Percentiles rank a stretch among this genome's conserved stretches.
Conservation (phyloP, 2,329 filamentous ascomycete genomes). For the Cytospora mali region DNA sequence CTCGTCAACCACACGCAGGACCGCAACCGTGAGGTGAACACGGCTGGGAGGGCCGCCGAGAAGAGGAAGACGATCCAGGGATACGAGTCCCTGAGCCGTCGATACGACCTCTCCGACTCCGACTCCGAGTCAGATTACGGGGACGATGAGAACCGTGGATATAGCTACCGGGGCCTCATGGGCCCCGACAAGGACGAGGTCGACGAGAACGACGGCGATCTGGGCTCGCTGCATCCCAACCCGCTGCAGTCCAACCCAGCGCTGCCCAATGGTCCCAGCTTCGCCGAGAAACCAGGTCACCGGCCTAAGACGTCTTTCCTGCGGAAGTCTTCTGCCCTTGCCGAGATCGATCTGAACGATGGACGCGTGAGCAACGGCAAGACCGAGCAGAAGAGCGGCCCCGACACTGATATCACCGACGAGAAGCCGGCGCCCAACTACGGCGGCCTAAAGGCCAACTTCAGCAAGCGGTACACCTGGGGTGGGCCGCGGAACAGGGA, state of each 20-base stretch:
- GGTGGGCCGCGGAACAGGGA: conserved; percentile 37
- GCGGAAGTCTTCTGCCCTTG: conserved; percentile 40
- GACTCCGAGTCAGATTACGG: conserved; percentile 44
- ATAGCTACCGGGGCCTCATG: conserved; percentile 32
- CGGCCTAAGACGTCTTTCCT: conserved; percentile 34
- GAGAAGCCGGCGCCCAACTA: conserved; percentile 12
- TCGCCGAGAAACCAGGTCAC: conserved; percentile 14
- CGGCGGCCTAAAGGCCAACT: conserved; percentile 14
- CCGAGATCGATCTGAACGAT: conserved; percentile 50
- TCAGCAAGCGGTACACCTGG: conserved; percentile 27
- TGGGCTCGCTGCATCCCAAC: conserved; percentile 47
- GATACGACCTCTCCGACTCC: conserved; percentile 44
- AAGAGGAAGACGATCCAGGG: conserved; percentile 38
- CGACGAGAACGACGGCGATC: conserved; percentile 32
- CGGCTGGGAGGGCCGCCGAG: conserved; percentile 34
- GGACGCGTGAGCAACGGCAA: conserved; percentile 52
- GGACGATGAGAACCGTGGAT: conserved; percentile 33
- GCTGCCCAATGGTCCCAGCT: conserved; percentile 22
- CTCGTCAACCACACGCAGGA: conserved; percentile 57
- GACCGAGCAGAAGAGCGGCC: conserved; percentile 32
- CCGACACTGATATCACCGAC: conserved; percentile 11
- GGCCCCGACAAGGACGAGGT: conserved; percentile 28
- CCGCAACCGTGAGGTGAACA: conserved; percentile 48
- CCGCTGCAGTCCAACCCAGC: conserved; percentile 57
- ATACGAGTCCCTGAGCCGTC: conserved; percentile 52